These are phyloP conservation scores for Cyamopsis tetragonoloba DNA, from an alignment of 306 rosid species.

Conservation along the genomic window DNA sequence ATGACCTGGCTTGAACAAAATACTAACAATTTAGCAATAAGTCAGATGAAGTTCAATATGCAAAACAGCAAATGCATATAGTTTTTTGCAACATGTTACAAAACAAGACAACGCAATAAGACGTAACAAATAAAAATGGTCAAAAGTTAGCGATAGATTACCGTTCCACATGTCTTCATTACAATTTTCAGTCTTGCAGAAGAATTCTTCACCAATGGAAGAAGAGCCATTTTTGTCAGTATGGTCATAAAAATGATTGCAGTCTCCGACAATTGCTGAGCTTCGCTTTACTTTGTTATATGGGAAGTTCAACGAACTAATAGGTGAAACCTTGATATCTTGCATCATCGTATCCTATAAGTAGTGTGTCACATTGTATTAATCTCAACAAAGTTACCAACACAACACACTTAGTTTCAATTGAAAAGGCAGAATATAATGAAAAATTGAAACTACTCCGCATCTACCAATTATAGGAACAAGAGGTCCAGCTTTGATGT, in stretches of 20 bases:
- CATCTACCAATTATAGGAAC: constrained; percentile 2
- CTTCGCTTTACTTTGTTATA: constrained; percentile 38
- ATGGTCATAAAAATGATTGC: constrained; percentile 30
- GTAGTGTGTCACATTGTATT: constrained; percentile 22
- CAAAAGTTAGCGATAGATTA: constrained; percentile 25
- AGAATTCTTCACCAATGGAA: constrained; percentile 39
- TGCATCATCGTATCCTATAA: constrained; percentile 69
- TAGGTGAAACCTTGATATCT: constrained; percentile 39
- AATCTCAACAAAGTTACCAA: not conserved
- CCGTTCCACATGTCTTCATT: constrained; percentile 56
- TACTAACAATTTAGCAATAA: not conserved
- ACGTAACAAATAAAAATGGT: not conserved
- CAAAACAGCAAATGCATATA: constrained; percentile 8
- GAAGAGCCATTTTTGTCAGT: constrained; percentile 31
- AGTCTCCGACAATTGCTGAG: constrained; percentile 28
- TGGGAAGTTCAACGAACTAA: constrained; percentile 44
- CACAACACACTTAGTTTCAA: not conserved
- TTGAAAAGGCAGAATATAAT: constrained; percentile 10
- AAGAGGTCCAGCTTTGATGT: not conserved
- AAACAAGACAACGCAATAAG: not conserved
- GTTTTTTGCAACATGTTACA: not conserved
- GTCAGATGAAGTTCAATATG: constrained; percentile 3
- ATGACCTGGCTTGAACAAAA: constrained; percentile 1
- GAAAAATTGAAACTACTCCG: not conserved
- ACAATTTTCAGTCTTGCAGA: constrained; percentile 30